phyloP scores from a whole-genome alignment of 805 yeast species.

The Huiozyma naganishii region DNA sequence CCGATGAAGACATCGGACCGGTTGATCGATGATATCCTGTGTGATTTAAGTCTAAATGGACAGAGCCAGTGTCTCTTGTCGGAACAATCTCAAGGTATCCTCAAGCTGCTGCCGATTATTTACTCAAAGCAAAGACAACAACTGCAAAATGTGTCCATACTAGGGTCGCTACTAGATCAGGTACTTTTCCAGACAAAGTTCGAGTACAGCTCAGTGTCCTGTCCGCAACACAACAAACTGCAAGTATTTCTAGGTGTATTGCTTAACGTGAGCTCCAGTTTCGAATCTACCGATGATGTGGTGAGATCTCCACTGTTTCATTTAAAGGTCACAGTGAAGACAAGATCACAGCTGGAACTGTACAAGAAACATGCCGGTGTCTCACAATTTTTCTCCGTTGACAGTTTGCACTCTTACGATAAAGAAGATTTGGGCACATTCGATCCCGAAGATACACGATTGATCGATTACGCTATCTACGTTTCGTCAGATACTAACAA shows the following conservation, averaged over 20 bases:
- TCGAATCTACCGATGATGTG: constrained; percentile 9
- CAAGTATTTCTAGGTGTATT: constrained; percentile 24
- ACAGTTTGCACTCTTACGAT: constrained; percentile 26
- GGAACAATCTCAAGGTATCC: constrained; percentile 17
- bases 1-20: constrained; percentile 58
- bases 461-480: constrained; percentile 38
- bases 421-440: constrained; percentile 16
- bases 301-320: constrained; percentile 23
- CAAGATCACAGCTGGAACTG: constrained; percentile 17
- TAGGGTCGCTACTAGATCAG: constrained; percentile 24
- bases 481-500: constrained; percentile 37
- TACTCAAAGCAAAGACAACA: constrained; percentile 23
- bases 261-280: constrained; percentile 12
- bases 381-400: constrained; percentile 25
- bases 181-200: constrained; percentile 20
- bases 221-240: constrained; percentile 22
- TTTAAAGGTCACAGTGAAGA: constrained; percentile 28
- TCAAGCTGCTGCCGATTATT: constrained; percentile 19
- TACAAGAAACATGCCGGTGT: constrained; percentile 23
- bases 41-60: constrained; percentile 26
- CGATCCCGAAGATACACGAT: constrained; percentile 23
- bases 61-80: neutral
- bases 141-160: constrained; percentile 1
- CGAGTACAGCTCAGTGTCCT: constrained; percentile 19
- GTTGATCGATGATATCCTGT: constrained; percentile 51